Evolutionary conservation across 2,329 filamentous ascomycete genomes (phyloP).

Genomic region (Neopestalotiopsis rosae): DNA sequence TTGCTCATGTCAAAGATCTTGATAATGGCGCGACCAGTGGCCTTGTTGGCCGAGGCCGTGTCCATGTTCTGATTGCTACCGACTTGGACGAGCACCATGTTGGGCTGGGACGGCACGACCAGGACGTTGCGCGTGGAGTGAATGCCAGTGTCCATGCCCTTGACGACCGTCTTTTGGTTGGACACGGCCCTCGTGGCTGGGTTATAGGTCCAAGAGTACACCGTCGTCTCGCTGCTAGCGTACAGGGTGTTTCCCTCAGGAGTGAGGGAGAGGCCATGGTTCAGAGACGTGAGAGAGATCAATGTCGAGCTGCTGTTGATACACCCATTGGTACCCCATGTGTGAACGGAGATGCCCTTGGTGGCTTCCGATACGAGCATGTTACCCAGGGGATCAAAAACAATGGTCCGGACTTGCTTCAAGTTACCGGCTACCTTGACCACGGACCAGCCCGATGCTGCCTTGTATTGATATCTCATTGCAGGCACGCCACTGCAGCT

Average conservation of each 20-base stretch:
- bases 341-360: constrained; percentile 44
- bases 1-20: constrained; percentile 47
- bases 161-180: constrained; percentile 45
- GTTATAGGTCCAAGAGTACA: constrained; percentile 65
- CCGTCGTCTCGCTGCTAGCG: constrained; percentile 45
- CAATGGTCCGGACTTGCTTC: constrained; percentile 29
- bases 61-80: constrained; percentile 64
- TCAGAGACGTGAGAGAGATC: constrained; percentile 34
- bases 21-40: constrained; percentile 59
- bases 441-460: constrained; percentile 40
- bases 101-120: constrained; percentile 52
- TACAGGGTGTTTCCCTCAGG: constrained; percentile 45
- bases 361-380: constrained; percentile 42
- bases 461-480: constrained; percentile 38
- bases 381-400: constrained; percentile 29
- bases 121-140: constrained; percentile 53
- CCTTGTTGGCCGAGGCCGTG: constrained; percentile 45
- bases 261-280: constrained; percentile 45
- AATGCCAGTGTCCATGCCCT: constrained; percentile 44
- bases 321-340: constrained; percentile 45
- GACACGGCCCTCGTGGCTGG: constrained; percentile 49
- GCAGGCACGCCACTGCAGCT: constrained; percentile 40
- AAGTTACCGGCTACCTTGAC: constrained; percentile 32
- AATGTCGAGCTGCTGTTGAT: constrained; percentile 32
- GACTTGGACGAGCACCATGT: constrained; percentile 60